Percentiles rank a stretch among this genome's conserved stretches.
Evolutionary conservation across 768 basidiomycete genomes (phyloP).

Genomic region (Amanita inopinata): DNA sequence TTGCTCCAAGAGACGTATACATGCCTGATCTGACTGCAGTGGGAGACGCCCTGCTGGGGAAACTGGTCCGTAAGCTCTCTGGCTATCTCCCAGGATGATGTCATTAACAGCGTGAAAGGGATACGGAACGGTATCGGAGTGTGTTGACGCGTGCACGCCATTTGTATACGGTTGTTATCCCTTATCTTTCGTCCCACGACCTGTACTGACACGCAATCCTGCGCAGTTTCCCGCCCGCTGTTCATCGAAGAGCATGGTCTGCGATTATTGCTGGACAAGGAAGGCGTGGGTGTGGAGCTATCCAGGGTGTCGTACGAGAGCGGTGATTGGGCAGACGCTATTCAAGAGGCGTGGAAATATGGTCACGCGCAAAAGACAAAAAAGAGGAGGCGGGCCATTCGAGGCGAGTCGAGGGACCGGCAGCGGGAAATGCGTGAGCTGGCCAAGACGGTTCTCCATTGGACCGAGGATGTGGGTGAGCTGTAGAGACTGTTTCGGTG

Average conservation of each 20-base stretch:
- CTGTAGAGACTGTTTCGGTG: not conserved
- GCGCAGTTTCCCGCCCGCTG: slow-evolving; percentile 63
- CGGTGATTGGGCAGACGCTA: slow-evolving; percentile 60
- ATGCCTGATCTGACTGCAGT: slow-evolving; percentile 76
- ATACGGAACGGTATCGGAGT: slow-evolving; percentile 76
- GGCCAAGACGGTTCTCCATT: slow-evolving; percentile 2
- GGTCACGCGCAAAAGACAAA: slow-evolving; percentile 38
- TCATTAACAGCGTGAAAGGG: slow-evolving; percentile 32
- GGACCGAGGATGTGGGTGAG: not conserved
- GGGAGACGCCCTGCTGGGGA: slow-evolving; percentile 69
- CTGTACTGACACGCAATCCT: slow-evolving; percentile 2
- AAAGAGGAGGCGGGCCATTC: slow-evolving; percentile 35
- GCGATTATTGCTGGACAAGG: slow-evolving; percentile 46
- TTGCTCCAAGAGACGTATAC: slow-evolving; percentile 69
- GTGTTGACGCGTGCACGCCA: slow-evolving; percentile 65
- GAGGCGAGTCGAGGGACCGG: slow-evolving; percentile 44
- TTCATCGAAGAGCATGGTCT: slow-evolving; percentile 79
- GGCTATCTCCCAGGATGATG: slow-evolving; percentile 1
- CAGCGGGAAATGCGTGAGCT: slow-evolving; percentile 26
- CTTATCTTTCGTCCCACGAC: slow-evolving; percentile 1
- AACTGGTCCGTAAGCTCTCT: slow-evolving; percentile 41
- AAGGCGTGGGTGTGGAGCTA: slow-evolving; percentile 65
- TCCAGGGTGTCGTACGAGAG: slow-evolving; percentile 53
- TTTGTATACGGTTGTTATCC: slow-evolving; percentile 58
- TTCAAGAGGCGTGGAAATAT: slow-evolving; percentile 46